A percentile compares a stretch with the other conserved stretches of the same genome.
phyloP scores from a whole-genome alignment of 257 asterid genomes.

The Phtheirospermum japonicum region DNA sequence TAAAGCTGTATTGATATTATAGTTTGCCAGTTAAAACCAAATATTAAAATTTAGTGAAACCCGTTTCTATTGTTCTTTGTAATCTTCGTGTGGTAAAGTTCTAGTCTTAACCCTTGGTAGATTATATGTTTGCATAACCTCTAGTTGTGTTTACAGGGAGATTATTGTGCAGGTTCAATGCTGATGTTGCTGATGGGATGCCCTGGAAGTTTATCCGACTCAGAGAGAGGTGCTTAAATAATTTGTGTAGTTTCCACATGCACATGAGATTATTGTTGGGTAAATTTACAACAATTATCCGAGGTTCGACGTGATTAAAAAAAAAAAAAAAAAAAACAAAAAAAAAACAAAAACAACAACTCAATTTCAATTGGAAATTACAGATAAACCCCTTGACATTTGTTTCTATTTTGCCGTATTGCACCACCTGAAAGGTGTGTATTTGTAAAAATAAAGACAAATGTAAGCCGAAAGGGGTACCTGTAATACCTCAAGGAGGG shows the following conservation, averaged over 20 bases:
- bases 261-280: background rate
- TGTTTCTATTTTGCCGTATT: background rate
- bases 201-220: conserved; percentile 93
- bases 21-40: background rate
- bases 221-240: conserved; percentile 75
- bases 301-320: too few species aligned
- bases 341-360: background rate
- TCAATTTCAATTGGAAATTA: background rate
- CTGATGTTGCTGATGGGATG: conserved; percentile 98
- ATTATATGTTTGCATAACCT: conserved; percentile 26
- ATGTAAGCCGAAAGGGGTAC: background rate
- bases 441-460: background rate
- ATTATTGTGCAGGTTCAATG: conserved; percentile 86
- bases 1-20: background rate
- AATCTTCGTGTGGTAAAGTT: background rate
- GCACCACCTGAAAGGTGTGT: background rate
- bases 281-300: too few species aligned
- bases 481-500: background rate
- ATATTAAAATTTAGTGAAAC: background rate
- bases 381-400: background rate
- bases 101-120: background rate
- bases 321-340: background rate
- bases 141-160: conserved; percentile 58
- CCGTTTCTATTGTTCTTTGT: background rate
- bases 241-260: conserved; percentile 15